These are phyloP conservation scores for Acidomyces sp. DNA, from an alignment of 495 filamentous ascomycete species.

Conservation along the genomic window DNA sequence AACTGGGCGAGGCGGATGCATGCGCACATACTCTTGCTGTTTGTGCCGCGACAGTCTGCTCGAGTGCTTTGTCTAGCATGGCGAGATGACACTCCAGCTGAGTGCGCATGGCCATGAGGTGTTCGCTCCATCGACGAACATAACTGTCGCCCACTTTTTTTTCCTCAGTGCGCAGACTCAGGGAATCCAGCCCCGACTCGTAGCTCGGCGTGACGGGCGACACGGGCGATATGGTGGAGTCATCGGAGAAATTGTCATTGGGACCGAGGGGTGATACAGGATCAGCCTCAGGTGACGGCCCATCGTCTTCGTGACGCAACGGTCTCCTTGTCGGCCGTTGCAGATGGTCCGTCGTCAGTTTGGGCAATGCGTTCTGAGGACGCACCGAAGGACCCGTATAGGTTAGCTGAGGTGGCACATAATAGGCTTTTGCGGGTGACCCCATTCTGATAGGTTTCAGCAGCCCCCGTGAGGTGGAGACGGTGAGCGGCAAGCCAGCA, in stretches of 20 bases:
- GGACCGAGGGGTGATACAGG: conserved; percentile 5
- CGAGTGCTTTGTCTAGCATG: conserved; percentile 1
- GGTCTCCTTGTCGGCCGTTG: background rate
- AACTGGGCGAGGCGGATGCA: conserved; percentile 1
- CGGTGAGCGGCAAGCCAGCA: conserved; percentile 7
- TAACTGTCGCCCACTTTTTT: background rate
- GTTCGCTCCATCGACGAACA: background rate
- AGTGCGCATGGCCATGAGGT: conserved; percentile 6
- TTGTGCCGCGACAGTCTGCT: conserved; percentile 6
- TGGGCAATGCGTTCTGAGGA: background rate
- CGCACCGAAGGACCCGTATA: background rate
- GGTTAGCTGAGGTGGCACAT: background rate
- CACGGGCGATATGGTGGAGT: background rate
- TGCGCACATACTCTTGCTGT: background rate
- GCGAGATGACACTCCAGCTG: conserved; percentile 12
- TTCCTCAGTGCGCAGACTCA: background rate
- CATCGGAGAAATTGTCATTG: background rate
- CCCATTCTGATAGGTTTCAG: too few relatives aligned
- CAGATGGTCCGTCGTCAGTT: background rate
- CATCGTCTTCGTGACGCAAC: background rate
- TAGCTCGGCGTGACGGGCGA: too few relatives aligned
- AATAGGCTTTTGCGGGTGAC: background rate
- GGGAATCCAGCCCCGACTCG: too few relatives aligned
- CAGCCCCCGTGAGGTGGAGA: conserved; percentile 4
- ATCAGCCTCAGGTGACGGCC: too few relatives aligned